Base-by-base conservation (phyloP, 495 filamentous ascomycete species). In the Lentithecium fluviatile region DNA sequence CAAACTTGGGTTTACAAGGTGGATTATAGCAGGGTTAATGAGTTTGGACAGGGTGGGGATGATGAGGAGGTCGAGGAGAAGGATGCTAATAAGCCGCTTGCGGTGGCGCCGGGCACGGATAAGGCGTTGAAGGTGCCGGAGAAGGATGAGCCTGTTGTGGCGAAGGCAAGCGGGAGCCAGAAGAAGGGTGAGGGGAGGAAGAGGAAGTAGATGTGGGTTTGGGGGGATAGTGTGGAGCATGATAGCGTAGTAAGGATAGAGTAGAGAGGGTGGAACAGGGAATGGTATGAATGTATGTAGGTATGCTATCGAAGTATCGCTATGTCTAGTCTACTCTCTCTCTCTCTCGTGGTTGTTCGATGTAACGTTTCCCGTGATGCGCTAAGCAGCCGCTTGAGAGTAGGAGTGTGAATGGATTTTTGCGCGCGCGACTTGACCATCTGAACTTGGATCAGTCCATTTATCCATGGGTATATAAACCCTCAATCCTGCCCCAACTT, bases 11-110 rank as follows among this genome's bases (percentile, higher is more conserved):
- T 86, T 62, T 98, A 98, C 77, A 92, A 88, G 77, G 81, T 95
- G 58, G 94, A 98, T 73, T 93, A 89, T 71, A 89, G 84, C 15
- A 81, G 94, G 42, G 88, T 98, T 72, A 98, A 98, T 73, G 94
- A 98, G 73, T 98, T 97, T 67, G 94, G 94, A 12, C 94, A 98
- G 76, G 95, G 94, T 38, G 94, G 95, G 13, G 87, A 87, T 48
- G 93, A 90, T 17, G 90, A 94, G 47, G 88, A 85, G 43, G 78
- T 83, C 25, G 60, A 83, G 48, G 85, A 83, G 59, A 79, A 79
- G 49, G 57, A 68, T 45, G 76, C 70, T 12, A 56, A 37, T 29
- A 66, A 70, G 69, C 70, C 68, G 54, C 48, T 76, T 45, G 52
- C 47, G 15, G 67, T 59, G 29, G 21, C 61, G 29, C 38, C 71